These are phyloP conservation scores for Cutaneotrichosporon curvatum DNA, from an alignment of 1,284 basidiomycete species.

Conservation along the genomic window DNA sequence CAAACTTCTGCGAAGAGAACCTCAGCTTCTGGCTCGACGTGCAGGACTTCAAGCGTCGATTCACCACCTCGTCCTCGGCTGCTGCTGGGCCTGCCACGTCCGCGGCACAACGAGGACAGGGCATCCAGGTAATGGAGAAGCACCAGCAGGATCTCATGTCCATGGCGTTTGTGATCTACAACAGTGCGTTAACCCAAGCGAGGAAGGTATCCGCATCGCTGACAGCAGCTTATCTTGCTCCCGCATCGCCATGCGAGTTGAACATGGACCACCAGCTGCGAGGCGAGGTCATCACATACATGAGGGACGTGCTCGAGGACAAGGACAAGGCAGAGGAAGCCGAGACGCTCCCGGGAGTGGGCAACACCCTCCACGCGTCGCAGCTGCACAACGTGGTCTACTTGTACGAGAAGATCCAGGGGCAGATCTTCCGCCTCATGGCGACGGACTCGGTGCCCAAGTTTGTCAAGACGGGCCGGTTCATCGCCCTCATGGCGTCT, in stretches of 20 bases:
- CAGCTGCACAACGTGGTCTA: constrained; percentile 90
- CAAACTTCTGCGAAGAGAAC: constrained; percentile 98
- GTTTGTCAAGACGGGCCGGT: constrained; percentile 25
- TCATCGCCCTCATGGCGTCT: constrained; percentile 25
- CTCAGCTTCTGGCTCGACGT: constrained; percentile 95
- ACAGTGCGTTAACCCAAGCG: constrained; percentile 27
- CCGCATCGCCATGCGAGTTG: constrained; percentile 87
- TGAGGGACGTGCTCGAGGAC: constrained; percentile 72
- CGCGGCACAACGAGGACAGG: constrained; percentile 51
- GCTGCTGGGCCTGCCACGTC: constrained; percentile 53
- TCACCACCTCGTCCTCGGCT: constrained; percentile 88
- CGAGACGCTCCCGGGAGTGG: constrained; percentile 67
- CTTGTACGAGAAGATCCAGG: constrained; percentile 92
- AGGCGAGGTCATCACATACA: constrained; percentile 85
- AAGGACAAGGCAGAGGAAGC: constrained; percentile 56
- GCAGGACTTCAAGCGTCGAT: constrained; percentile 91
- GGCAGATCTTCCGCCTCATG: constrained; percentile 93
- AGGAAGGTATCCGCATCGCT: background rate
- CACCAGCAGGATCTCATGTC: constrained; percentile 93
- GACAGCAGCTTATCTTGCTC: constrained; percentile 77
- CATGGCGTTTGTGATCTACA: constrained; percentile 79
- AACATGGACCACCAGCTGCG: constrained; percentile 97
- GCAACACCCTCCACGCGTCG: constrained; percentile 63
- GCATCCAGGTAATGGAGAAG: constrained; percentile 86
- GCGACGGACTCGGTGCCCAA: constrained; percentile 96